Base-by-base conservation (phyloP, 352 stramenopile genomes). In the Globisporangium carolinianum region DNA sequence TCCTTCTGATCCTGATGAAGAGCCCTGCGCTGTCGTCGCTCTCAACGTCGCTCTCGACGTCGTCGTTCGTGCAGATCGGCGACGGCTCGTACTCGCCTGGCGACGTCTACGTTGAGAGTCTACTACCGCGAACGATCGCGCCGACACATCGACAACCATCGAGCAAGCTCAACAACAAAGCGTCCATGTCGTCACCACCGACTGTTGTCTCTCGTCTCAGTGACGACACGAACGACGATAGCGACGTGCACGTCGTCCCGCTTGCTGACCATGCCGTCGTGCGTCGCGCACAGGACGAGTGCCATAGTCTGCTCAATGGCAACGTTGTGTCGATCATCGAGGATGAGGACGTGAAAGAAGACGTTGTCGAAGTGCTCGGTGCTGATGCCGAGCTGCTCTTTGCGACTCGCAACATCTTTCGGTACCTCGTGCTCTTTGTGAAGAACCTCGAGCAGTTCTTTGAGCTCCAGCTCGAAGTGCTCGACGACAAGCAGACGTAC, bases 371-470 rank as follows among this genome's bases (percentile, higher is more conserved):
- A 53, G 56, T 93, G 10, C 62, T 81, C 0, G 83, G 85, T n/a
- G 62, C 62, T 5, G 76, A 91, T 12, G 81, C 78, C 35, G 77
- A 89, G 59, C 65, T 94, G 9, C 67, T 87, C 14, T 90, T 94
- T 52, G 62, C 67, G 47, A 77, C 72, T 12, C 70, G 66, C 57
- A 89, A 79, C 49, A 83, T 89, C 36, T 89, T 91, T 51, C 83
- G 77, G n/a, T 93, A 81, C 60, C 53, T 93, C 15, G 85, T 92
- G 51, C 63, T 95, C 42, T 93, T 92, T 55, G 66, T 93, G 38
- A 91, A 91, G 43, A 83, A 91, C 62, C 72, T 94, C 50, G 72
- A 83, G 24, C 67, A 82, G 32, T 93, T 88, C 51, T 58, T 93
- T 14, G 79, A 87, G 58, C 73, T 93, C 53, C 56, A 76, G n/a